Conservation (phyloP, 140 eudicot genomes). For the Cichorium intybus region DNA sequence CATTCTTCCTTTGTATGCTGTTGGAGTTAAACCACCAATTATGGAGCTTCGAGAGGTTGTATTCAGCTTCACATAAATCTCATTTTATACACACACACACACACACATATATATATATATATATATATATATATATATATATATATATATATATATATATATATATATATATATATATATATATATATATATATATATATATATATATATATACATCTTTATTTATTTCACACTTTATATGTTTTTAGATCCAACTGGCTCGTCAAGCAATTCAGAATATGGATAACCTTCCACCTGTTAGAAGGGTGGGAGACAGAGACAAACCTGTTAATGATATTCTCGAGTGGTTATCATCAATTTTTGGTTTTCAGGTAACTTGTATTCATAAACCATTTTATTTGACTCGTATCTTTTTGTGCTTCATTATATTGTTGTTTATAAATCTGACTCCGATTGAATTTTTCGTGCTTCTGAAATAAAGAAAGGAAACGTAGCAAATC, state of each 20-base stretch:
- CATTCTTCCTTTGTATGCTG: conserved; percentile 86
- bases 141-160: no score
- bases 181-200: no score
- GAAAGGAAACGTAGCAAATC: conserved; percentile 99
- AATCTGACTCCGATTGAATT: conserved; percentile 9
- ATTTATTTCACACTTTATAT: conserved; percentile 9
- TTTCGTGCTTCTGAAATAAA: conserved; percentile 32
- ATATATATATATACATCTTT: conserved; percentile 1
- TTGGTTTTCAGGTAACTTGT: conserved; percentile 87
- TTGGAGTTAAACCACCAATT: conserved; percentile 82
- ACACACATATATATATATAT: no score
- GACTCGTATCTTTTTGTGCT: no score
- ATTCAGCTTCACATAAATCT: conserved; percentile 1
- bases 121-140: no score
- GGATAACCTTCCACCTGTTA: conserved; percentile 66
- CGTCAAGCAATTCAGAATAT: conserved; percentile 56
- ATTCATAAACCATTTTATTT: conserved; percentile 6
- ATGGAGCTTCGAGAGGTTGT: conserved; percentile 95
- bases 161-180: no score
- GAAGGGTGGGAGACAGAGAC: conserved; percentile 62
- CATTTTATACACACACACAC: background rate
- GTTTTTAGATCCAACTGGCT: conserved; percentile 68
- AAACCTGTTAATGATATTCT: conserved; percentile 78
- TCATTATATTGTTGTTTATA: conserved; percentile 3
- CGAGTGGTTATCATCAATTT: conserved; percentile 89